Percentiles rank a stretch among this genome's conserved stretches.
phyloP scores from a whole-genome alignment of 2,329 filamentous ascomycete genomes.

The Colletotrichum paranaense region DNA sequence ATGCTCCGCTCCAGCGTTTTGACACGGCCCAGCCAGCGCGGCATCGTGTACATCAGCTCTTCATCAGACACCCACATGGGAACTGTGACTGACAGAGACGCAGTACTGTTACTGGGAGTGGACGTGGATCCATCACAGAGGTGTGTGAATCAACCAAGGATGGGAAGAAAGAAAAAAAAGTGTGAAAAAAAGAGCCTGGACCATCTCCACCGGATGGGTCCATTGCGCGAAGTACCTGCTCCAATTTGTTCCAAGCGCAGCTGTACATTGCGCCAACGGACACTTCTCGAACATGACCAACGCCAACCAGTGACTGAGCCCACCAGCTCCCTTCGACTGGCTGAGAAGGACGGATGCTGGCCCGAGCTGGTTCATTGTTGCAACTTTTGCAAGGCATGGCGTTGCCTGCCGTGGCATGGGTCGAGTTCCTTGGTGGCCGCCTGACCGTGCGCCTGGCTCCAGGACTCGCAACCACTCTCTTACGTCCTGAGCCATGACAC shows the following conservation, averaged over 20 bases:
- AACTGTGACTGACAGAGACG: not conserved
- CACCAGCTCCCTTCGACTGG: not conserved
- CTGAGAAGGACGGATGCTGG: constrained; percentile 2
- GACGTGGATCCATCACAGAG: constrained; percentile 4
- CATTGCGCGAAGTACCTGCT: not conserved
- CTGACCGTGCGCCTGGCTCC: constrained; percentile 13
- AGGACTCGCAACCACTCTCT: not conserved
- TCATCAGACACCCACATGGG: not conserved
- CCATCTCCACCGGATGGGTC: constrained; percentile 22
- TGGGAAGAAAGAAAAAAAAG: not conserved
- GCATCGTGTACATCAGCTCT: not conserved
- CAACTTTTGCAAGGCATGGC: not conserved
- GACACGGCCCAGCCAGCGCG: constrained; percentile 19
- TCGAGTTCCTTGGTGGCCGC: not conserved
- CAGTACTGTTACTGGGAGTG: no score
- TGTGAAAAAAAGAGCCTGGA: constrained; percentile 10
- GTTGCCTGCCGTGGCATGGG: not conserved
- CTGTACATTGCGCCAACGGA: constrained; percentile 9
- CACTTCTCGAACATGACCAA: constrained; percentile 5
- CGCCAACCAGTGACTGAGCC: constrained; percentile 5
- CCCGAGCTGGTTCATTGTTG: not conserved
- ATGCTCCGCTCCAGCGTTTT: constrained; percentile 33
- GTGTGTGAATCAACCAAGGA: not conserved
- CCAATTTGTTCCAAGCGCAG: not conserved
- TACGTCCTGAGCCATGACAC: not conserved